phyloP scores from a whole-genome alignment of 2,329 filamentous ascomycete genomes.

The Diaporthe vexans region DNA sequence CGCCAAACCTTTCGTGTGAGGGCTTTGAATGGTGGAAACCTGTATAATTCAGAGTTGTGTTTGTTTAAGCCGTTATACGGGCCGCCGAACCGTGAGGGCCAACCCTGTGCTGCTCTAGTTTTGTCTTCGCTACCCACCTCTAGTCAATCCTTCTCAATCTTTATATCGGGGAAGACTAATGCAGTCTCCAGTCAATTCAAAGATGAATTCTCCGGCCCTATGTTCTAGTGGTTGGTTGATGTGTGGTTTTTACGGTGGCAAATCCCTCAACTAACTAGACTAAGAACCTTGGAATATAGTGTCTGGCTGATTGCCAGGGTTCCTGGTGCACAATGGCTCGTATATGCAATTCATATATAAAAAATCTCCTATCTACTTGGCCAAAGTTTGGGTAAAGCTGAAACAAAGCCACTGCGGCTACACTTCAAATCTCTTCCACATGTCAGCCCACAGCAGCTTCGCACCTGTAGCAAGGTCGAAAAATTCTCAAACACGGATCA shows the following conservation, averaged over 20 bases:
- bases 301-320: background rate
- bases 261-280: background rate
- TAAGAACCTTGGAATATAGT: background rate
- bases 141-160: conserved; percentile 2
- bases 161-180: background rate
- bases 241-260: no score
- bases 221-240: background rate
- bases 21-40: background rate
- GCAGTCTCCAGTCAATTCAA: background rate
- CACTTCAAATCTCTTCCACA: background rate
- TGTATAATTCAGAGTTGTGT: background rate
- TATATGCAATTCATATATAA: background rate
- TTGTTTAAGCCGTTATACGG: background rate
- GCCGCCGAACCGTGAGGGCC: background rate
- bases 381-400: background rate
- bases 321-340: background rate
- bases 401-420: no score
- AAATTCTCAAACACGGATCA: no score
- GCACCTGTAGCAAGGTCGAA: background rate
- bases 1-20: no score
- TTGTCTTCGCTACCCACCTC: background rate
- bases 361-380: background rate
- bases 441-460: background rate
- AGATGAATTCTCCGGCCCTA: background rate
- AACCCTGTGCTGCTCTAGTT: background rate